These are phyloP conservation scores for Diaporthe destruens DNA, from an alignment of 2,329 filamentous ascomycete genomes.

Conservation along the genomic window DNA sequence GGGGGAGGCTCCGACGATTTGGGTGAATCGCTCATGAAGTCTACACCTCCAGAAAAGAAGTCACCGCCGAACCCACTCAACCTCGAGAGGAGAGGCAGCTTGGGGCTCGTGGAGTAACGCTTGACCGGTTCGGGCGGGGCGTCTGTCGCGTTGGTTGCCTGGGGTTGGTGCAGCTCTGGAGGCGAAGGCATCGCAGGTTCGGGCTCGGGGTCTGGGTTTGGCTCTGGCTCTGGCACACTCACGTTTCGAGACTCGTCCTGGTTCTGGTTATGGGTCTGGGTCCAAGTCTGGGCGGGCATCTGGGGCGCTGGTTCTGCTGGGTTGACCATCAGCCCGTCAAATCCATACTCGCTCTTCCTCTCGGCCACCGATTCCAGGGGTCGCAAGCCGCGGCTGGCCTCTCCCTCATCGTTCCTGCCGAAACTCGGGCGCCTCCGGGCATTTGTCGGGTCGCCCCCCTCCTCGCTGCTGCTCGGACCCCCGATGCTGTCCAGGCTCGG, in stretches of 20 bases:
- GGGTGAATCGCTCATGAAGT: conserved; percentile 46
- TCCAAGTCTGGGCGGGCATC: conserved; percentile 36
- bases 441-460: conserved; percentile 43
- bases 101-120: conserved; percentile 65
- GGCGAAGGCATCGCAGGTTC: conserved; percentile 7
- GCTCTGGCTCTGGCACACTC: background rate
- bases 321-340: conserved; percentile 56
- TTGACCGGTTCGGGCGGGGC: conserved; percentile 42
- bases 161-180: conserved; percentile 35
- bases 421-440: conserved; percentile 45
- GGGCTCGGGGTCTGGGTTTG: conserved; percentile 1
- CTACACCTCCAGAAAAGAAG: conserved; percentile 60
- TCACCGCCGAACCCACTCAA: conserved; percentile 72
- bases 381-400: conserved; percentile 53
- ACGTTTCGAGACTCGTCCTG: background rate
- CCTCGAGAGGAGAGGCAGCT: conserved; percentile 68
- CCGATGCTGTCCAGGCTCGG: conserved; percentile 67
- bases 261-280: conserved; percentile 25
- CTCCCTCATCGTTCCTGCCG: conserved; percentile 53
- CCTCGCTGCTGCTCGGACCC: conserved; percentile 44
- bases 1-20: conserved; percentile 20
- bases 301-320: conserved; percentile 41
- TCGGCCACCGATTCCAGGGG: conserved; percentile 68
- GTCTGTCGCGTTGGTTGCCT: conserved; percentile 35
- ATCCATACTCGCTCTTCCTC: conserved; percentile 69